Base-by-base conservation (phyloP, 352 stramenopile genomes). In the Pythium phragmitis region DNA sequence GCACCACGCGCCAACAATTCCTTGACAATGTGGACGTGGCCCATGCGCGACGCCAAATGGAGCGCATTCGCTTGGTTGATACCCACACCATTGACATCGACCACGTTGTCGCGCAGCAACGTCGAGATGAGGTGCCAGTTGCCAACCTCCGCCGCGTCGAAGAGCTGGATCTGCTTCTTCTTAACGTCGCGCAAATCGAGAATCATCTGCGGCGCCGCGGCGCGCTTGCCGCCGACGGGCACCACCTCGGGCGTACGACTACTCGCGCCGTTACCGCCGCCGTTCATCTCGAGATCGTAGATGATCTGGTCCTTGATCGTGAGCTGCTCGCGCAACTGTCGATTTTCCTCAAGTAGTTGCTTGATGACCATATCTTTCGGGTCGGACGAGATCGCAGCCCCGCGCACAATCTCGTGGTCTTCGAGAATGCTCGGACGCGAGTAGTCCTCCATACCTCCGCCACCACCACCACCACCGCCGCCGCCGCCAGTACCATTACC, bases 151-250 rank as follows among this genome's bases (percentile, higher is more conserved):
- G 85, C 86, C 0, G 86, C 86, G 63, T 95, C 86, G 47, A 93
- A 95, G 17, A 95, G 71, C 66, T 95, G 86, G 57, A 95, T 91
- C 58, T 95, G 86, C 74, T 95, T 95, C 73, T 95, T 92, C 70
- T 92, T 92, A 6, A 95, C 79, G 47, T 95, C 84, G 58, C 86
- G 73, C 59, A 95, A 50, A 56, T 95, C 86, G 49, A 95, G 62
- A 58, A 91, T 95, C 77, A 91, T 87, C 65, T 91, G 81, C 7
- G 85, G 86, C 14, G 83, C 85, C 4, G 80, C 79, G 2, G 80
- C 72, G 12, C 80, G 70, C 63, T 88, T 88, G 13, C 28, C 42
- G n/a, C 7, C 37, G 4, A 42, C 61, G 28, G 7, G 49, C 42
- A 6, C 64, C 60, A 7, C 68, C 70, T n/a, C 70, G 63, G 16